Conservation (phyloP, 306 rosid genomes). For the Carpinus fangiana region DNA sequence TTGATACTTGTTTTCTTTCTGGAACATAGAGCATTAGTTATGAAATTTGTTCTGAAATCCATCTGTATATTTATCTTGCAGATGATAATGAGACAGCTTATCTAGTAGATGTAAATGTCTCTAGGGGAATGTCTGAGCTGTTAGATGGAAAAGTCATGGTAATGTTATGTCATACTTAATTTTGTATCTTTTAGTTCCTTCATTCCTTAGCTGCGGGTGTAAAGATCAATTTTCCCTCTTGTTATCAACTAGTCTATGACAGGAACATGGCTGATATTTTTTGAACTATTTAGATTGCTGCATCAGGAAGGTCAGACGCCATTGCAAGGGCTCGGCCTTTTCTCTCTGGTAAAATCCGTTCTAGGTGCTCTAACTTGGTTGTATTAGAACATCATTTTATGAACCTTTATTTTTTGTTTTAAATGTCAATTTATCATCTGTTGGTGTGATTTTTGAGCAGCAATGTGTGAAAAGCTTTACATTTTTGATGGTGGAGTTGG, state of each 20-base stretch:
- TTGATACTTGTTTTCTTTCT: not conserved
- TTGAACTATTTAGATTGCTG: constrained; percentile 52
- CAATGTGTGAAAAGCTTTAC: constrained; percentile 81
- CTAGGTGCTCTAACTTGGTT: constrained; percentile 14
- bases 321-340: constrained; percentile 67
- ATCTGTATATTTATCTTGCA: constrained; percentile 44
- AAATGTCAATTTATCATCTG: constrained; percentile 13
- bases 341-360: constrained; percentile 60
- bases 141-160: constrained; percentile 69
- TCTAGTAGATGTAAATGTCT: constrained; percentile 65
- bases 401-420: constrained; percentile 9
- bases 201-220: constrained; percentile 18
- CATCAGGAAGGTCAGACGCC: constrained; percentile 76
- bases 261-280: constrained; percentile 27
- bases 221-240: constrained; percentile 9
- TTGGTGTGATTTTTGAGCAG: constrained; percentile 48
- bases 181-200: constrained; percentile 5
- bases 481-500: constrained; percentile 87
- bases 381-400: constrained; percentile 9
- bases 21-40: not conserved
- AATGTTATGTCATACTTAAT: constrained; percentile 29
- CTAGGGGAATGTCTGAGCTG: constrained; percentile 63
- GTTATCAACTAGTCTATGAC: constrained; percentile 21
- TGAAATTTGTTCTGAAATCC: constrained; percentile 18
- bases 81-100: constrained; percentile 45